Evolutionary conservation across 2,329 filamentous ascomycete genomes (phyloP).

Genomic region (Colletotrichum chlorophyti): DNA sequence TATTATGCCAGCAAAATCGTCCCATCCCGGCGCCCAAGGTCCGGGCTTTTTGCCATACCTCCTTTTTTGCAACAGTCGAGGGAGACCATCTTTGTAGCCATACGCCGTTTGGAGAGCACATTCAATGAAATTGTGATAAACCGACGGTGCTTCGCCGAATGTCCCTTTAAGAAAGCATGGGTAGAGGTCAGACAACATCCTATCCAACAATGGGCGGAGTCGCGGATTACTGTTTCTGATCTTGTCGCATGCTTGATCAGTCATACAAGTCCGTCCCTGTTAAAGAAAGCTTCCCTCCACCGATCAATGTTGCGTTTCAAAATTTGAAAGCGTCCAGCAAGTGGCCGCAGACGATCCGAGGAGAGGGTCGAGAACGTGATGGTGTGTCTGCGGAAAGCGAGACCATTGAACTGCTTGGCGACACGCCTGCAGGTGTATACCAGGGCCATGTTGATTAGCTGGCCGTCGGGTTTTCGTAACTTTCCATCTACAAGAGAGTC

Average conservation of each 20-base stretch:
- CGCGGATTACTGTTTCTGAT: background rate
- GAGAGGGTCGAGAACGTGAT: background rate
- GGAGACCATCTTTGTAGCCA: background rate
- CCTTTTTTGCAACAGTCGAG: too few species aligned
- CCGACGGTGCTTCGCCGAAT: background rate
- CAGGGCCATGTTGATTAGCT: background rate
- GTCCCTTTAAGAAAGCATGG: too few species aligned
- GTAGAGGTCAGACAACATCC: too few species aligned
- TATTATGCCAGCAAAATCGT: too few species aligned
- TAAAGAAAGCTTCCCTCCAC: background rate
- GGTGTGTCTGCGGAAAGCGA: background rate
- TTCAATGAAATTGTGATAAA: background rate
- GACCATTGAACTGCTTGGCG: background rate
- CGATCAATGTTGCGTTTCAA: too few species aligned
- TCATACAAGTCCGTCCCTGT: background rate
- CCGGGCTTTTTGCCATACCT: too few species aligned
- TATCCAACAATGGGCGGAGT: background rate
- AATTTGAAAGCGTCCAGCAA: background rate
- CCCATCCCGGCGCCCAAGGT: too few species aligned
- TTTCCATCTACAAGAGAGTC: background rate
- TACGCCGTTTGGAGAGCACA: background rate
- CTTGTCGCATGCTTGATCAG: too few species aligned
- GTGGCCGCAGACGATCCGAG: background rate
- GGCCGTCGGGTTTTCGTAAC: background rate
- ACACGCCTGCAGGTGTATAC: background rate